Percentiles rank a stretch among this genome's conserved stretches.
phyloP scores from a whole-genome alignment of 2,329 filamentous ascomycete genomes.

The Aquanectria penicillioides region DNA sequence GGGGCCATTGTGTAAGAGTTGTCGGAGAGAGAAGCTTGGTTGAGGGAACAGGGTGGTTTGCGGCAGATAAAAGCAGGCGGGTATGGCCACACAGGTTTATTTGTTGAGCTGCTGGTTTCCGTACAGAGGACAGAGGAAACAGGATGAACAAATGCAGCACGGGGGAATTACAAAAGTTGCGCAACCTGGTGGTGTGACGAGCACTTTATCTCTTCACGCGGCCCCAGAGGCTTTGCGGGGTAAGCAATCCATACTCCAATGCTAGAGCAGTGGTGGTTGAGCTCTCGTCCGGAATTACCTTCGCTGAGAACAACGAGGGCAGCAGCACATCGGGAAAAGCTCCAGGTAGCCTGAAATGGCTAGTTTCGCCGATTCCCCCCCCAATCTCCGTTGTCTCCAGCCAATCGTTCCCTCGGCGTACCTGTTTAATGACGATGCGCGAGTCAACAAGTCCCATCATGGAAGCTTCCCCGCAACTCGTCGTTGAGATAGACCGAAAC shows the following conservation, averaged over 20 bases:
- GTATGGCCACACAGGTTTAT: too few species aligned
- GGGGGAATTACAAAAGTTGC: neutral
- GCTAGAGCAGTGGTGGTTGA: too few species aligned
- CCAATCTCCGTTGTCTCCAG: neutral
- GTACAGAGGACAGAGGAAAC: neutral
- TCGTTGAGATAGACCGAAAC: neutral
- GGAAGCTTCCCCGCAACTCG: neutral
- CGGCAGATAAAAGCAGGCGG: too few species aligned
- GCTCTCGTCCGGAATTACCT: neutral
- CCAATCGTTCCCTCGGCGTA: neutral
- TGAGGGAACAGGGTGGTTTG: neutral
- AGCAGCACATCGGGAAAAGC: neutral
- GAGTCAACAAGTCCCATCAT: neutral
- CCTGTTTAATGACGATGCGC: neutral
- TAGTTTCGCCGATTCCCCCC: slow-evolving; percentile 11
- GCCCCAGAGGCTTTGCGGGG: too few species aligned
- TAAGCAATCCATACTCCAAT: too few species aligned
- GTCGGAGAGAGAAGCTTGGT: neutral
- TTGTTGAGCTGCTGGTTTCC: neutral
- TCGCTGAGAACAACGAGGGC: too few species aligned
- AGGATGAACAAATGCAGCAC: neutral
- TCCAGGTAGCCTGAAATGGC: slow-evolving; percentile 6
- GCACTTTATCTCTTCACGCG: slow-evolving; percentile 17
- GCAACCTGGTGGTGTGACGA: neutral
- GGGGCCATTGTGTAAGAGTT: slow-evolving; percentile 44